These are phyloP conservation scores for Boletus rufocinnamomeus DNA, from an alignment of 768 basidiomycete species.

Conservation along the genomic window DNA sequence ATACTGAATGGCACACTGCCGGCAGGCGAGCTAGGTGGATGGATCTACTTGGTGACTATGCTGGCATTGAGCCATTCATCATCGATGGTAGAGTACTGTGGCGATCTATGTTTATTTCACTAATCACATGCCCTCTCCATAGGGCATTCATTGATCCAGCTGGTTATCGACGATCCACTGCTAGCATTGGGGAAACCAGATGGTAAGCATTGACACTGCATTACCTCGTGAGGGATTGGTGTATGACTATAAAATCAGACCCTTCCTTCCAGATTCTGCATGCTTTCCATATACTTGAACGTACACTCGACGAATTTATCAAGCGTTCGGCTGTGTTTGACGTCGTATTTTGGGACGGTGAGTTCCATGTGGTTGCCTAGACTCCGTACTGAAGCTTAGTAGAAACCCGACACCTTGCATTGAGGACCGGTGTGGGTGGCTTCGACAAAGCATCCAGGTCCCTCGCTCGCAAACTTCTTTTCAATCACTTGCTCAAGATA, in stretches of 20 bases:
- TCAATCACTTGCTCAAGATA: constrained; percentile 46
- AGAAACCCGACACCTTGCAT: constrained; percentile 49
- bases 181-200: constrained; percentile 52
- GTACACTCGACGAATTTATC: constrained; percentile 48
- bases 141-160: constrained; percentile 65
- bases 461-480: constrained; percentile 54
- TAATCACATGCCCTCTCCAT: constrained; percentile 1
- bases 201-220: constrained; percentile 36
- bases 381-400: not conserved
- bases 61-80: constrained; percentile 63
- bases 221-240: not conserved
- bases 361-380: not conserved
- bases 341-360: constrained; percentile 64
- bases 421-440: constrained; percentile 38
- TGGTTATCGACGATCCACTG: constrained; percentile 60
- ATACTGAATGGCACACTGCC: constrained; percentile 43
- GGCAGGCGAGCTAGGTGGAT: constrained; percentile 53
- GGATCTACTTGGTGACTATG: constrained; percentile 74
- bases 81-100: constrained; percentile 52
- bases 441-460: constrained; percentile 47
- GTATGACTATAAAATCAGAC: constrained; percentile 36
- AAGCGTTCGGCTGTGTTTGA: constrained; percentile 58
- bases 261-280: constrained; percentile 64
- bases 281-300: constrained; percentile 56
- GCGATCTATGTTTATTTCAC: not conserved